These are phyloP conservation scores for Aspergillus affinis DNA, from an alignment of 495 filamentous ascomycete genomes.

Conservation along the genomic window DNA sequence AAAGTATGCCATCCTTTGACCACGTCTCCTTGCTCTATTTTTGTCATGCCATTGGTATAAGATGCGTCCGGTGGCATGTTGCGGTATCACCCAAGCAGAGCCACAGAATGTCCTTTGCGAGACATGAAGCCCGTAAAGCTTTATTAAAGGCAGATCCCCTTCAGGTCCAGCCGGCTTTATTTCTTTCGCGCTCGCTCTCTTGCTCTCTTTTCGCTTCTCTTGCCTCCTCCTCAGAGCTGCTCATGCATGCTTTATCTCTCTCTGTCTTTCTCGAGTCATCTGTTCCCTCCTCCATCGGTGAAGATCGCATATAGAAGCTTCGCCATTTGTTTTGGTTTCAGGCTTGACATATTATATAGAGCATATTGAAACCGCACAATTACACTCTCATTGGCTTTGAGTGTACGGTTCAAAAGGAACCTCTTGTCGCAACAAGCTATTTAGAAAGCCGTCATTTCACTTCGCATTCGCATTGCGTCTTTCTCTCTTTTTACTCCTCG, in stretches of 20 bases:
- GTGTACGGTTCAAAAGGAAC: background rate
- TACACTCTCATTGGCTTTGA: background rate
- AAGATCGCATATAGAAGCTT: background rate
- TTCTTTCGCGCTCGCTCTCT: background rate
- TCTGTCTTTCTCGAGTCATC: background rate
- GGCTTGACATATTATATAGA: background rate
- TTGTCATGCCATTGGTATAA: constrained; percentile 17
- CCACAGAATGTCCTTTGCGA: background rate
- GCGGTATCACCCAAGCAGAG: constrained; percentile 19
- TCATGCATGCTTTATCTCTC: too few relatives aligned
- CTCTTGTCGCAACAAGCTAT: background rate
- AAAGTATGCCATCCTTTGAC: constrained; percentile 9
- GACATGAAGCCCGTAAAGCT: background rate
- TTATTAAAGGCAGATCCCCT: constrained; percentile 4
- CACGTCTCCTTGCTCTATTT: constrained; percentile 8
- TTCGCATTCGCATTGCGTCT: background rate
- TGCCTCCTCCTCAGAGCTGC: background rate
- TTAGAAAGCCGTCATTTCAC: background rate
- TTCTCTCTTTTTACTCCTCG: background rate
- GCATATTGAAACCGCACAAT: background rate
- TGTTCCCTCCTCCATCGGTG: background rate
- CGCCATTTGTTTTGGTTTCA: background rate
- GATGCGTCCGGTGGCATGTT: constrained; percentile 20
- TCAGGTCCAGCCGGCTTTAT: background rate
- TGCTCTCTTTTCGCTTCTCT: background rate